Percentiles rank a stretch among this genome's conserved stretches.
phyloP scores from a whole-genome alignment of 2,329 filamentous ascomycete genomes.

The Fusarium sp. region DNA sequence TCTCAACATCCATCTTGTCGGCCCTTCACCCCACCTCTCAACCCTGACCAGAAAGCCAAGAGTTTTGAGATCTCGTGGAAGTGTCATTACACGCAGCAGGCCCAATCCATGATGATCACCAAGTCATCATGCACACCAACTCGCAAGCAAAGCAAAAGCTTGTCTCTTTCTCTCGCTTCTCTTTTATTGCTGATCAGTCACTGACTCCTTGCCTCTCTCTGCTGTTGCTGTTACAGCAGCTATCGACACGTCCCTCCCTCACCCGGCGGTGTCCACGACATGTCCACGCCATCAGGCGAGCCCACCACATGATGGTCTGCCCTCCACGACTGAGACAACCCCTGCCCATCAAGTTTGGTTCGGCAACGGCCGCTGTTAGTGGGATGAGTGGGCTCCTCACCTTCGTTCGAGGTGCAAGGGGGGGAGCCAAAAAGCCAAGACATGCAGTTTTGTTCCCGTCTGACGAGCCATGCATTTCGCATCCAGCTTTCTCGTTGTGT shows the following conservation, averaged over 20 bases:
- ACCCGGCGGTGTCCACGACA: conserved; percentile 9
- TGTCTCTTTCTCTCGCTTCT: not conserved
- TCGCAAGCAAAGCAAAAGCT: not conserved
- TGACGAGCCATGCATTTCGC: conserved; percentile 29
- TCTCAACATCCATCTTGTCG: not conserved
- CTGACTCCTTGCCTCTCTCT: not conserved
- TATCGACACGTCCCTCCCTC: conserved; percentile 27
- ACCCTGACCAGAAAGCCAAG: not conserved
- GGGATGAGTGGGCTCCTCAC: conserved; percentile 27
- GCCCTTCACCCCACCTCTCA: conserved; percentile 1
- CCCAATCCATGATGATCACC: conserved; percentile 14
- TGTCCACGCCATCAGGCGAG: conserved; percentile 27
- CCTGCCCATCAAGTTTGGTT: conserved; percentile 34
- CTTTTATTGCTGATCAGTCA: conserved; percentile 2
- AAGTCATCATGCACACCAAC: conserved; percentile 9
- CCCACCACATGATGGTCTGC: conserved; percentile 35
- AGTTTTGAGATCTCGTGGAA: not conserved
- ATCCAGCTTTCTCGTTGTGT: conserved; percentile 9
- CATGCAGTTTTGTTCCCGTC: conserved; percentile 13
- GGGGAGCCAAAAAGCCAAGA: not conserved
- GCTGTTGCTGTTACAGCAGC: not conserved
- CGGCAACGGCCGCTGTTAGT: conserved; percentile 38
- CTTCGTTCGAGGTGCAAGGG: conserved; percentile 25
- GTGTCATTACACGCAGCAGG: not conserved
- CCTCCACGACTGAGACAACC: conserved; percentile 1